A percentile compares a stretch with the other conserved stretches of the same genome.
phyloP scores from a whole-genome alignment of 495 filamentous ascomycete genomes.

The Pseudomonodictys pantanalensis region DNA sequence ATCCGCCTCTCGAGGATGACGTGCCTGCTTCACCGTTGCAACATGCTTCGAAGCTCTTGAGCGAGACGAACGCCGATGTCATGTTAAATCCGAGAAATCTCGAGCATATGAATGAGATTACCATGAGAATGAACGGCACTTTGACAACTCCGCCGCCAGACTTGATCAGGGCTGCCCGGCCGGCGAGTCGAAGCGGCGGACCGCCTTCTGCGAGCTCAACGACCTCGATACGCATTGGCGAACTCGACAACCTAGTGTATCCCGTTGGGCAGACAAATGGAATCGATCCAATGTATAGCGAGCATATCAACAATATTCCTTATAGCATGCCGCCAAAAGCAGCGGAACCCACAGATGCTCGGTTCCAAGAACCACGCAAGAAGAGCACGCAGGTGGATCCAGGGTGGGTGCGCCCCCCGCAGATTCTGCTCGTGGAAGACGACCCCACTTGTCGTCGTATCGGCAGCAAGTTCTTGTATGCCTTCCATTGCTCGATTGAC shows the following conservation, averaged over 20 bases:
- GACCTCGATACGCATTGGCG: slow-evolving; percentile 54
- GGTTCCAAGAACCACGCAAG: slow-evolving; percentile 58
- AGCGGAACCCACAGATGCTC: slow-evolving; percentile 48
- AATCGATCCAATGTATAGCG: slow-evolving; percentile 91
- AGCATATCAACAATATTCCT: slow-evolving; percentile 90
- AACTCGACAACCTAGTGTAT: slow-evolving; percentile 82
- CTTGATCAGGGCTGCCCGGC: slow-evolving; percentile 35
- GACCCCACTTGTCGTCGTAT: slow-evolving; percentile 92
- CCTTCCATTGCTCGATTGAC: slow-evolving; percentile 79
- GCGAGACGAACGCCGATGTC: slow-evolving; percentile 72
- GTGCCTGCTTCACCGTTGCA: slow-evolving; percentile 79
- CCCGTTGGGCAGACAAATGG: slow-evolving; percentile 84
- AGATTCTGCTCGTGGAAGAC: slow-evolving; percentile 91
- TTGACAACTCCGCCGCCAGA: slow-evolving; percentile 46
- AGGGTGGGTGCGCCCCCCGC: slow-evolving; percentile 76
- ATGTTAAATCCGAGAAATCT: slow-evolving; percentile 71
- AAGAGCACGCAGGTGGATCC: slow-evolving; percentile 69
- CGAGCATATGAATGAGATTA: slow-evolving; percentile 71
- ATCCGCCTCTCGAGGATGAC: slow-evolving; percentile 52
- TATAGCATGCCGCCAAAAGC: slow-evolving; percentile 68
- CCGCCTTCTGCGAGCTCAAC: slow-evolving; percentile 53
- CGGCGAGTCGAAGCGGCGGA: slow-evolving; percentile 40
- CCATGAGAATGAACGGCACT: slow-evolving; percentile 53
- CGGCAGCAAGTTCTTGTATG: slow-evolving; percentile 88
- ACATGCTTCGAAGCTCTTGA: slow-evolving; percentile 84